phyloP scores from a whole-genome alignment of 768 basidiomycete species.

The Amanita fuliginea region DNA sequence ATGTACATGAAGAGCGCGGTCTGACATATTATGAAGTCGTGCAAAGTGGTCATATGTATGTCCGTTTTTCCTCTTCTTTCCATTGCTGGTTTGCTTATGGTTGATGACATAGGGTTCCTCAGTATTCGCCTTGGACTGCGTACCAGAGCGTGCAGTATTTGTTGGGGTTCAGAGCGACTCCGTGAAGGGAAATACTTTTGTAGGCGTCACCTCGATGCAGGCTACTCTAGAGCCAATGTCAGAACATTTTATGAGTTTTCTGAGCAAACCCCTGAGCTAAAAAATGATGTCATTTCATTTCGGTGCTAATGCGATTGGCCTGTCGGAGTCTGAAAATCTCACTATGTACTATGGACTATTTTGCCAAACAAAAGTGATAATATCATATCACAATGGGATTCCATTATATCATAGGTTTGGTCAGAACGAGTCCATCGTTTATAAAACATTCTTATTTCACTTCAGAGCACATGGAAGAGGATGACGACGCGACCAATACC shows the following conservation, averaged over 20 bases:
- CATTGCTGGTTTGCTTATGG: not conserved
- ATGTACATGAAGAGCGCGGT: conserved; percentile 53
- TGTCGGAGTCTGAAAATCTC: no score
- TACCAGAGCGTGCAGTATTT: conserved; percentile 47
- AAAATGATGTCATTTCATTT: no score
- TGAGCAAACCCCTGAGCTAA: no score
- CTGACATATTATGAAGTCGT: no score
- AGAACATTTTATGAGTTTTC: no score
- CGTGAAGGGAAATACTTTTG: no score
- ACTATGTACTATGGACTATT: not conserved
- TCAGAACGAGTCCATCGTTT: not conserved
- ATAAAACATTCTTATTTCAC: not conserved
- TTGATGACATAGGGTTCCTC: conserved; percentile 38
- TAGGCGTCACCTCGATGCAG: no score
- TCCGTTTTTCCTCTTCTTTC: conserved; percentile 20
- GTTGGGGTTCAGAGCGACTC: no score
- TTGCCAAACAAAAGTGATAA: conserved; percentile 2
- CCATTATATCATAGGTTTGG: conserved; percentile 5
- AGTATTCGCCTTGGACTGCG: conserved; percentile 59
- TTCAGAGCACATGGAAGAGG: conserved; percentile 91
- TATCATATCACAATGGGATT: not conserved
- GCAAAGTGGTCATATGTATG: conserved; percentile 46
- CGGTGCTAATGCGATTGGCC: no score
- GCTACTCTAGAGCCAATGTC: no score
- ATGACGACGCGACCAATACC: conserved; percentile 60